These are phyloP conservation scores for Sporothrix protearum DNA, from an alignment of 2,329 filamentous ascomycete genomes.

Conservation along the genomic window DNA sequence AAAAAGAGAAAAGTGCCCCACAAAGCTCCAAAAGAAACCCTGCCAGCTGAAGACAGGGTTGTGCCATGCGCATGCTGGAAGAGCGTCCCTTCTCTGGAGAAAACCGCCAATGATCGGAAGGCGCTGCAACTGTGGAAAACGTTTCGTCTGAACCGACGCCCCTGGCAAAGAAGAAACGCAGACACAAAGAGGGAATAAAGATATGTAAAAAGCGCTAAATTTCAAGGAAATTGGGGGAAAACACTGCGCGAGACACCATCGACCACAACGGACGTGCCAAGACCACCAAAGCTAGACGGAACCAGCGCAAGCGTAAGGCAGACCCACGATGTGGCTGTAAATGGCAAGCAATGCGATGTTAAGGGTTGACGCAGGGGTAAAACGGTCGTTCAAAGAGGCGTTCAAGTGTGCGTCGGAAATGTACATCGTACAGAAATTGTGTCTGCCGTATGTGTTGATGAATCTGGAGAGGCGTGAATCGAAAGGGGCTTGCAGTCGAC, in stretches of 20 bases:
- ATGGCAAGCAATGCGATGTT: slow-evolving; percentile 16
- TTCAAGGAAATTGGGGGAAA: not conserved
- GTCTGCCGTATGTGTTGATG: not conserved
- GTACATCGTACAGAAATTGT: not conserved
- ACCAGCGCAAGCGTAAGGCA: slow-evolving; percentile 18
- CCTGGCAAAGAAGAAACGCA: not conserved
- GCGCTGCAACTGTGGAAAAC: not conserved
- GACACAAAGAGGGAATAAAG: not conserved
- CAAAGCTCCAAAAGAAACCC: slow-evolving; percentile 17
- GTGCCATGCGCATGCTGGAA: not conserved
- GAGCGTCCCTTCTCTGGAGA: not conserved
- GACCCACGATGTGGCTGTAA: slow-evolving; percentile 19
- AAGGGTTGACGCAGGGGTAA: not conserved
- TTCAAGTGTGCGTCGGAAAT: not conserved
- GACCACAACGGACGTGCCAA: slow-evolving; percentile 12
- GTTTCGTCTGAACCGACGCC: not conserved
- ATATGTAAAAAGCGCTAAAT: not conserved
- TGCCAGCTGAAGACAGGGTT: slow-evolving; percentile 24
- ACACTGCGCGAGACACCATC: slow-evolving; percentile 2
- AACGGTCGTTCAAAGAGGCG: not conserved
- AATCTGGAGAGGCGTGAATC: not conserved
- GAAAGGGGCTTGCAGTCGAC: not conserved
- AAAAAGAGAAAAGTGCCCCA: not conserved
- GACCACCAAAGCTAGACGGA: slow-evolving; percentile 17
- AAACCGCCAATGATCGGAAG: not conserved